Percentiles rank a stretch among this genome's conserved stretches.
These are phyloP conservation scores for Talaromyces borbonicus DNA, from an alignment of 495 filamentous ascomycete species.

Conservation along the genomic window DNA sequence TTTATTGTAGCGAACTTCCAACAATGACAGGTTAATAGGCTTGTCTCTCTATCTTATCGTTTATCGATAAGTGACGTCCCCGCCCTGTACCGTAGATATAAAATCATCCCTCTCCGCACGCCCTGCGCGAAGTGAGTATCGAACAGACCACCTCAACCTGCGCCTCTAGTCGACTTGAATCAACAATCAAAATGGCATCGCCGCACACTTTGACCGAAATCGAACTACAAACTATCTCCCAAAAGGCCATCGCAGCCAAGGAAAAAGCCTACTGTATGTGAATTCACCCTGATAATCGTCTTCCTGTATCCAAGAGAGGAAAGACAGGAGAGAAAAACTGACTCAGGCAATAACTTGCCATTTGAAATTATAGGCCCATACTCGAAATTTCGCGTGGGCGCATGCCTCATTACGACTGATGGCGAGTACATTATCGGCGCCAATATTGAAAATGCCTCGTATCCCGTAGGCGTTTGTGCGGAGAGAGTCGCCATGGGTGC, in stretches of 20 bases:
- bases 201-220: slow-evolving; percentile 41
- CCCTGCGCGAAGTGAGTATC: too few relatives aligned
- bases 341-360: not conserved
- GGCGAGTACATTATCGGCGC: slow-evolving; percentile 61
- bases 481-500: slow-evolving; percentile 76
- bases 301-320: not conserved
- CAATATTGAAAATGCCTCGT: slow-evolving; percentile 91
- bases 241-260: slow-evolving; percentile 55
- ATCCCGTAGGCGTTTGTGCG: slow-evolving; percentile 90
- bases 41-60: too few relatives aligned
- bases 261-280: slow-evolving; percentile 62
- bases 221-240: slow-evolving; percentile 52
- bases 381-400: slow-evolving; percentile 86
- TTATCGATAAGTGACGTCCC: not conserved
- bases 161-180: too few relatives aligned
- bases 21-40: too few relatives aligned
- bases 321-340: not conserved
- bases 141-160: too few relatives aligned
- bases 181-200: slow-evolving; percentile 6
- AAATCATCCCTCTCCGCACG: too few relatives aligned
- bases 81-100: too few relatives aligned
- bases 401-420: slow-evolving; percentile 57
- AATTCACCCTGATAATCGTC: not conserved
- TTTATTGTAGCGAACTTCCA: too few relatives aligned
- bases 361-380: slow-evolving; percentile 82